These are phyloP conservation scores for Ascochyta pisi DNA, from an alignment of 2,329 filamentous ascomycete species.

Conservation along the genomic window DNA sequence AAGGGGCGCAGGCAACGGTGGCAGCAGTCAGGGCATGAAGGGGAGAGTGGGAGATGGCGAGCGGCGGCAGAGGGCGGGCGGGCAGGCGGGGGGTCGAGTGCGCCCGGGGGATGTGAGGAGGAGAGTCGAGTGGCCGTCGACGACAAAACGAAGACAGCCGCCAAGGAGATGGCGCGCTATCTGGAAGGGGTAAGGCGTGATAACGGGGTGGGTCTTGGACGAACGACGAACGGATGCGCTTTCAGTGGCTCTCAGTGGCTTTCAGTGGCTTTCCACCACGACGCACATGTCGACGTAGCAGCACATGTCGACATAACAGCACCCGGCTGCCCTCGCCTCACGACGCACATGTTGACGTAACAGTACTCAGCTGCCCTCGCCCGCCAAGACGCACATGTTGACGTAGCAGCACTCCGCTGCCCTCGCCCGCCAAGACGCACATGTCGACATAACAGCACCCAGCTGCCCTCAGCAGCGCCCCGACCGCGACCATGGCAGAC, in stretches of 20 bases:
- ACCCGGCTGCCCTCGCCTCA: too few relatives aligned
- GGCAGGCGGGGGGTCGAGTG: constrained; percentile 32
- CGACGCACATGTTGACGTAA: too few relatives aligned
- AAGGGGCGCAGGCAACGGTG: constrained; percentile 26
- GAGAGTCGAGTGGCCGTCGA: constrained; percentile 6
- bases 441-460: not conserved
- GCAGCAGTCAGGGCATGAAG: constrained; percentile 22
- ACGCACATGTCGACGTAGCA: not conserved
- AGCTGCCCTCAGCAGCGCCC: too few relatives aligned
- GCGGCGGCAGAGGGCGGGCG: constrained; percentile 17
- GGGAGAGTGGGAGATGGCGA: constrained; percentile 25
- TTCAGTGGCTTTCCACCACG: too few relatives aligned
- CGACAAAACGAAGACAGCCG: constrained; percentile 11
- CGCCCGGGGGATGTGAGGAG: constrained; percentile 20
- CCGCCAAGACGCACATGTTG: not conserved
- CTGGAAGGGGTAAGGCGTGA: too few relatives aligned
- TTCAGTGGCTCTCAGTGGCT: too few relatives aligned
- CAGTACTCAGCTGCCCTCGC: too few relatives aligned
- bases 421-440: not conserved
- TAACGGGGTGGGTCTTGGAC: too few relatives aligned
- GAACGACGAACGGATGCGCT: too few relatives aligned
- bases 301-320: not conserved
- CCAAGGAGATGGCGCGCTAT: not conserved
- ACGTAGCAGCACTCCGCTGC: too few relatives aligned
- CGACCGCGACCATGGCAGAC: constrained; percentile 33